phyloP scores from a whole-genome alignment of 306 rosid species.

The Fagus crenata region DNA sequence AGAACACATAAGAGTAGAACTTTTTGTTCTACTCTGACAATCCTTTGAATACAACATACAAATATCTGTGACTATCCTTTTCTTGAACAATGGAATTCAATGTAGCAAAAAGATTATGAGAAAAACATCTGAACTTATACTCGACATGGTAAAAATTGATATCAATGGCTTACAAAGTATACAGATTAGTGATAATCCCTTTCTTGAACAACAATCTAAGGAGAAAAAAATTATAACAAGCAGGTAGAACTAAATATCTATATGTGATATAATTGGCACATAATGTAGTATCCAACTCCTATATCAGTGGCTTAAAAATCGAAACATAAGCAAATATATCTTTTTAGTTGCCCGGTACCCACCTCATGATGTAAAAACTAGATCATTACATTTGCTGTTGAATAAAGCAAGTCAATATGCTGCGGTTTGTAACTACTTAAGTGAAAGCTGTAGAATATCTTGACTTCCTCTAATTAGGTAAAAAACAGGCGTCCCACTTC shows the following conservation, averaged over 20 bases:
- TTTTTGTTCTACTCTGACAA: background rate
- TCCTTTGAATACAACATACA: background rate
- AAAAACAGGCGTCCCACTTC: background rate
- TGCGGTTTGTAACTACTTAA: background rate
- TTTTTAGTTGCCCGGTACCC: background rate
- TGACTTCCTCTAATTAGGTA: background rate
- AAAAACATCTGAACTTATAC: background rate
- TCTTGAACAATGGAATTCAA: conserved; percentile 4
- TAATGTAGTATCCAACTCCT: background rate
- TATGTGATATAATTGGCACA: background rate
- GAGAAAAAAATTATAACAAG: background rate
- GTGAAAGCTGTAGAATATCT: background rate
- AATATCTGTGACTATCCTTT: background rate
- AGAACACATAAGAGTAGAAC: conserved; percentile 2
- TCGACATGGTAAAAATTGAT: background rate
- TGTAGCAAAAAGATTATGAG: background rate
- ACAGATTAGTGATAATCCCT: background rate
- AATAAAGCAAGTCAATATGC: background rate
- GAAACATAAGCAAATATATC: background rate
- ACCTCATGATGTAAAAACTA: background rate
- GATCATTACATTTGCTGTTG: background rate
- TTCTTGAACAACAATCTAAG: background rate
- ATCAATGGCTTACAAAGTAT: background rate
- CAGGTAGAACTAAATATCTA: background rate
- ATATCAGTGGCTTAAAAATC: background rate